phyloP scores from a whole-genome alignment of 805 yeast genomes.

The Wickerhamomyces sydowiorum region DNA sequence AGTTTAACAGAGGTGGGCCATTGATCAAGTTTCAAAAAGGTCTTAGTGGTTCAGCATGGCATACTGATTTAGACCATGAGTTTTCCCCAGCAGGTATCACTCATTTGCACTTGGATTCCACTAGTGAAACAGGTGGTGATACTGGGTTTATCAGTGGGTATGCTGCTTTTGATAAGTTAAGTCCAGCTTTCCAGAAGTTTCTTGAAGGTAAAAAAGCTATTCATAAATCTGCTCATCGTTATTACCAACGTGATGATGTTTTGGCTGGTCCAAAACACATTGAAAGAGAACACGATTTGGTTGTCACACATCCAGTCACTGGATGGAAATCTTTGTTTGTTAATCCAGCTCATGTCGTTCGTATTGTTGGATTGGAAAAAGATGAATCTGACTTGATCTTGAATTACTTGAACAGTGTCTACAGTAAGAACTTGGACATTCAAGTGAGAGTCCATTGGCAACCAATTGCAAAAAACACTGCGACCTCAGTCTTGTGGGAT shows the following conservation, averaged over 20 bases:
- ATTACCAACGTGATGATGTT: slow-evolving; percentile 35
- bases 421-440: slow-evolving; percentile 44
- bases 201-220: slow-evolving; percentile 47
- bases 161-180: slow-evolving; percentile 49
- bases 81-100: slow-evolving; percentile 49
- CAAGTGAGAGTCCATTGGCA: slow-evolving; percentile 50
- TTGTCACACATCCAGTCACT: slow-evolving; percentile 57
- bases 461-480: slow-evolving; percentile 32
- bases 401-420: slow-evolving; percentile 35
- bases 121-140: slow-evolving; percentile 47
- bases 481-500: slow-evolving; percentile 49
- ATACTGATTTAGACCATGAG: slow-evolving; percentile 49
- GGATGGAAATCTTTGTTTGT: slow-evolving; percentile 54
- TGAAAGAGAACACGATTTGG: slow-evolving; percentile 48
- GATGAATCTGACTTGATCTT: slow-evolving; percentile 40
- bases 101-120: slow-evolving; percentile 41
- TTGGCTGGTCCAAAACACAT: slow-evolving; percentile 37
- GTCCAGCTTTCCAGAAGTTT: slow-evolving; percentile 42
- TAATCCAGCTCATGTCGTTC: slow-evolving; percentile 39
- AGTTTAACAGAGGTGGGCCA: slow-evolving; percentile 19
- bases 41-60: slow-evolving; percentile 35
- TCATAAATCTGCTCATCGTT: slow-evolving; percentile 33
- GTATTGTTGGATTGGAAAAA: slow-evolving; percentile 44
- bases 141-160: slow-evolving; percentile 51
- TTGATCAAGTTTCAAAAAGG: slow-evolving; percentile 8